A percentile compares a stretch with the other conserved stretches of the same genome.
phyloP scores from a whole-genome alignment of 2,329 filamentous ascomycete species.

The Pseudogymnoascus sp. region DNA sequence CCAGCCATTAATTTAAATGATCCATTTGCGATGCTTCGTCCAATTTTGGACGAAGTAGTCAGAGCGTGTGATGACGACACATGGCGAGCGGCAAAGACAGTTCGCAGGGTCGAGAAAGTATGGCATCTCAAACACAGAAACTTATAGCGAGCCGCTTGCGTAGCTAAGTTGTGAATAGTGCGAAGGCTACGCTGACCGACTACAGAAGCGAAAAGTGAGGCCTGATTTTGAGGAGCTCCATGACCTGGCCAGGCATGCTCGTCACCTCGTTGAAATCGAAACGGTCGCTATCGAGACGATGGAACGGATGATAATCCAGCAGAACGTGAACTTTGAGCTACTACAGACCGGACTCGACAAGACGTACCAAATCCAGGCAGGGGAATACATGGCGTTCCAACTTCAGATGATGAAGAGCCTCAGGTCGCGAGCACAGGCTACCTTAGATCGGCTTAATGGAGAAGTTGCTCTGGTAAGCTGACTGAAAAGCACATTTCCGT shows the following conservation, averaged over 20 bases:
- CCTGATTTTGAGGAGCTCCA: slow-evolving; percentile 2
- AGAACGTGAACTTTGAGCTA: background rate
- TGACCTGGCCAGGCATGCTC: background rate
- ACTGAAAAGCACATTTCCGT: background rate
- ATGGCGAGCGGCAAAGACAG: background rate
- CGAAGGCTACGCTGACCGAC: background rate
- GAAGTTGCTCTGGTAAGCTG: background rate
- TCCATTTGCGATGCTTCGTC: background rate
- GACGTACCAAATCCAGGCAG: background rate
- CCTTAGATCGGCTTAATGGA: background rate
- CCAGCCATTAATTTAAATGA: background rate
- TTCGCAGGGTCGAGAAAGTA: slow-evolving; percentile 4
- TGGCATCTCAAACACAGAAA: background rate
- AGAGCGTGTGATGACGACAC: background rate
- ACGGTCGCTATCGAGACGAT: background rate
- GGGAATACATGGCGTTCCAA: background rate
- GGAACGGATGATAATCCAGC: background rate
- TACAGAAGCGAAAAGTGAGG: background rate
- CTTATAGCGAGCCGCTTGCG: background rate
- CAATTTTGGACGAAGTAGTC: background rate
- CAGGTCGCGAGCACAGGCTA: background rate
- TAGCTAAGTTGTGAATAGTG: background rate
- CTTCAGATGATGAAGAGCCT: background rate
- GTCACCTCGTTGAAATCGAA: background rate
- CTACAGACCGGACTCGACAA: background rate